Evolutionary conservation across 176 grass and related monocot genomes (phyloP).

Genomic region (Aegilops tauschii): DNA sequence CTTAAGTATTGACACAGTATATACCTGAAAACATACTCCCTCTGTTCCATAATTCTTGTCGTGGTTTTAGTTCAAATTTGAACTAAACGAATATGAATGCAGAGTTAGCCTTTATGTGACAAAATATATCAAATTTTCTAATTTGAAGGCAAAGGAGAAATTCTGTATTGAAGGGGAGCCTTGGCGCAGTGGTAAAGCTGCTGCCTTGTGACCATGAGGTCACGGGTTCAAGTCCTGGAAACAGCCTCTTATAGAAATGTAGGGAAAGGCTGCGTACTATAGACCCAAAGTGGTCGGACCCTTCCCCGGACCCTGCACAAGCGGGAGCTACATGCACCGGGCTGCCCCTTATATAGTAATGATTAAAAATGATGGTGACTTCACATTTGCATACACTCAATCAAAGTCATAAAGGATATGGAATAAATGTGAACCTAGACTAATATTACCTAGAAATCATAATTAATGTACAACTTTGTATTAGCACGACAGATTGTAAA

Average conservation of each 20-base stretch:
- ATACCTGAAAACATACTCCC: no score
- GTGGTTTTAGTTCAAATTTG: no score
- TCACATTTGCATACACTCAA: background rate
- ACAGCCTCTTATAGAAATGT: no score
- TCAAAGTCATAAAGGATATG: background rate
- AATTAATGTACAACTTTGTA: background rate
- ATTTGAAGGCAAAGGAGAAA: background rate
- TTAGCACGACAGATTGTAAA: background rate
- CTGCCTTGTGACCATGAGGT: no score
- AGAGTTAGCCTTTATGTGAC: background rate
- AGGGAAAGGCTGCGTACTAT: no score
- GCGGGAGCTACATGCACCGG: no score
- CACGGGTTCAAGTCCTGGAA: no score
- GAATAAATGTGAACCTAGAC: background rate
- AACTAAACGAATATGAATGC: background rate
- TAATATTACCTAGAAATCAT: background rate
- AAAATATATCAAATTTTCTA: slow-evolving; percentile 13
- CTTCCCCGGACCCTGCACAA: no score
- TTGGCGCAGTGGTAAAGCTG: no score
- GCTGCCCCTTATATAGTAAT: background rate
- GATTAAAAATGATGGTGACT: background rate
- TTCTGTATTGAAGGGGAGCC: background rate
- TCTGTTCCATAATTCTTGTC: no score
- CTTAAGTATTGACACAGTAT: no score
- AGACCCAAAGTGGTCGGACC: no score